Evolutionary conservation across 1,139 yeast genomes (phyloP).

Genomic region (Ogataea hybrid): DNA sequence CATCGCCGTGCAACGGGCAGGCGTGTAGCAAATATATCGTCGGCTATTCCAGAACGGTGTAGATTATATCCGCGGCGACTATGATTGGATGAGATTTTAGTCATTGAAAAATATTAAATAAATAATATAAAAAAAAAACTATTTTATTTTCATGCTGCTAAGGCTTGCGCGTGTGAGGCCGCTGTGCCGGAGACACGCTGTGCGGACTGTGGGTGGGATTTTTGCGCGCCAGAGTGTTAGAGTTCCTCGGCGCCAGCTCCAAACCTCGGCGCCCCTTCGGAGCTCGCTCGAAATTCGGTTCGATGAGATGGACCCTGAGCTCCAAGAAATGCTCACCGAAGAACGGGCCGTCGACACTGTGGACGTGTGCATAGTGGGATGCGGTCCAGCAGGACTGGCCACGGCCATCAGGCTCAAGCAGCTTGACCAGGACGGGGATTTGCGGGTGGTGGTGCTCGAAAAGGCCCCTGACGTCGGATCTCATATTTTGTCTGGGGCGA

Average conservation of each 20-base stretch:
- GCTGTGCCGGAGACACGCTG: not conserved
- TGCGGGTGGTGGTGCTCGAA: constrained; percentile 84
- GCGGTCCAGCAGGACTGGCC: constrained; percentile 96
- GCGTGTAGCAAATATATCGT: not conserved
- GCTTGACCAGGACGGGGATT: constrained; percentile 67
- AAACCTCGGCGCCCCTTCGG: not conserved
- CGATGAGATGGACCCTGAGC: constrained; percentile 42
- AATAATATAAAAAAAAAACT: not conserved
- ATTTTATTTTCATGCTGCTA: not conserved
- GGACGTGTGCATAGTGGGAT: constrained; percentile 95
- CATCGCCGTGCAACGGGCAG: constrained; percentile 9
- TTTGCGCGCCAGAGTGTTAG: not conserved
- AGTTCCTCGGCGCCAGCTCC: not conserved
- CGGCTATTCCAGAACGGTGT: not conserved
- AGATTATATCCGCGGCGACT: constrained; percentile 5
- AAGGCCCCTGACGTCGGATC: constrained; percentile 92
- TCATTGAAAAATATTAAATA: not conserved
- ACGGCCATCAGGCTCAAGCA: constrained; percentile 90
- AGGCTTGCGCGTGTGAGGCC: constrained; percentile 1
- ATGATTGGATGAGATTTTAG: constrained; percentile 5
- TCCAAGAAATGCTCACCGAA: constrained; percentile 44
- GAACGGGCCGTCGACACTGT: constrained; percentile 82
- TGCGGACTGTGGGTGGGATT: not conserved
- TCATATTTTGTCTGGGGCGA: constrained; percentile 92
- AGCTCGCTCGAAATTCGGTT: constrained; percentile 34